Evolutionary conservation across 768 basidiomycete genomes (phyloP).

Genomic region (Suillus weaverae): DNA sequence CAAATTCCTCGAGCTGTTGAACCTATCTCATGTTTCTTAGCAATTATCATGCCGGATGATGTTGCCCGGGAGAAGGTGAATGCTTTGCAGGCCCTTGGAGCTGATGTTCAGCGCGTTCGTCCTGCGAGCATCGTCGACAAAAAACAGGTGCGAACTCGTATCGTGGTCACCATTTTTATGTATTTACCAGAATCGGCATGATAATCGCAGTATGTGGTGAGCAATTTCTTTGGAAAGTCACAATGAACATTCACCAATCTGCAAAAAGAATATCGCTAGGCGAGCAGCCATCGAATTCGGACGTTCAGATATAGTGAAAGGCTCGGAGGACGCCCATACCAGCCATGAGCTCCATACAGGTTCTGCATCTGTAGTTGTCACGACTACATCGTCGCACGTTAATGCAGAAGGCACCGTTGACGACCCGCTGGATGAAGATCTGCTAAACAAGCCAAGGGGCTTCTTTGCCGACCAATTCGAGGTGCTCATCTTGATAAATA

Average conservation of each 20-base stretch:
- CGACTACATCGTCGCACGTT: constrained; percentile 48
- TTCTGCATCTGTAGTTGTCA: constrained; percentile 52
- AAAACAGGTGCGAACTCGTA: constrained; percentile 64
- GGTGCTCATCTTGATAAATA: constrained; percentile 27
- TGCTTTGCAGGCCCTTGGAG: constrained; percentile 80
- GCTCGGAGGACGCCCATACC: constrained; percentile 19
- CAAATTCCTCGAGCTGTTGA: constrained; percentile 9
- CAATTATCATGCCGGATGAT: constrained; percentile 89
- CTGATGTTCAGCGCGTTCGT: constrained; percentile 86
- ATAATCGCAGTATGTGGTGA: constrained; percentile 58
- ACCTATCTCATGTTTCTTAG: constrained; percentile 36
- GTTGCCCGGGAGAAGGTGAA: constrained; percentile 90
- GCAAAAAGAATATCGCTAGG: constrained; percentile 78
- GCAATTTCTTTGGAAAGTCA: constrained; percentile 25
- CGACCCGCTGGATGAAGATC: constrained; percentile 42
- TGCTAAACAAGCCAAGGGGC: constrained; percentile 62
- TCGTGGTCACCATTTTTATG: constrained; percentile 8
- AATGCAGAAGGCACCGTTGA: constrained; percentile 30
- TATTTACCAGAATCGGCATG: constrained; percentile 1
- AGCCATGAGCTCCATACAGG: constrained; percentile 40
- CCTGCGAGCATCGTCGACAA: constrained; percentile 96
- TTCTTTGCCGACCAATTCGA: constrained; percentile 98
- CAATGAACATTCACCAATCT: not conserved
- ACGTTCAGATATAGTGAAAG: constrained; percentile 28
- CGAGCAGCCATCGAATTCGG: constrained; percentile 79